phyloP scores from a whole-genome alignment of 306 rosid species.

The Alnus glutinosa region DNA sequence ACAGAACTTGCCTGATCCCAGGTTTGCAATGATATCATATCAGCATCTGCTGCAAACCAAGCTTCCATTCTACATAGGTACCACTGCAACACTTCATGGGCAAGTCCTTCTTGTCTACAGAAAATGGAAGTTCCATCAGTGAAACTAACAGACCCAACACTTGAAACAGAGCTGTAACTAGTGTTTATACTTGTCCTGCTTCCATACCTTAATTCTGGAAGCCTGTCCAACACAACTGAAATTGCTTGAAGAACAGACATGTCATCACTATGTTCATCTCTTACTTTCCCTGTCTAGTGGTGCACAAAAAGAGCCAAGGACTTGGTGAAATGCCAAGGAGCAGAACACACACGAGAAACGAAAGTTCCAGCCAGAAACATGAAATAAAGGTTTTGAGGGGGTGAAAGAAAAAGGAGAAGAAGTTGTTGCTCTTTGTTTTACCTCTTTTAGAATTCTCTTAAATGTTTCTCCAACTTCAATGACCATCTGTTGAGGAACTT shows the following conservation, averaged over 20 bases:
- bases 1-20: constrained; percentile 78
- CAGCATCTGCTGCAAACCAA: constrained; percentile 87
- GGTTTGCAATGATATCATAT: constrained; percentile 67
- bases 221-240: constrained; percentile 56
- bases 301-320: constrained; percentile 19
- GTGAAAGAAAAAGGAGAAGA: neutral
- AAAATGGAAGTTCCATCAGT: constrained; percentile 6
- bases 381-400: neutral
- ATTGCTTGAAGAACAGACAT: constrained; percentile 67
- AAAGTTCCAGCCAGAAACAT: neutral
- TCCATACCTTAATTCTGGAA: constrained; percentile 60
- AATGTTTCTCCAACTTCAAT: constrained; percentile 69
- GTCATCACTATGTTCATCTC: constrained; percentile 64
- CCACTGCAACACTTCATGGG: constrained; percentile 74
- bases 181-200: neutral
- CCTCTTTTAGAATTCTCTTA: constrained; percentile 69
- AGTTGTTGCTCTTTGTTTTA: constrained; percentile 13
- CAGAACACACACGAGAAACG: neutral
- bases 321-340: constrained; percentile 22
- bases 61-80: constrained; percentile 82
- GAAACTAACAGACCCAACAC: constrained; percentile 18
- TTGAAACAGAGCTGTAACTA: constrained; percentile 11
- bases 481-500: constrained; percentile 71
- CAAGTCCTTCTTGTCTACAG: constrained; percentile 67
- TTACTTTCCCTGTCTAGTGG: constrained; percentile 61